A percentile compares a stretch with the other conserved stretches of the same genome.
These are phyloP conservation scores for Blastocystis sp. DNA, from an alignment of 352 stramenopile species.

Conservation along the genomic window DNA sequence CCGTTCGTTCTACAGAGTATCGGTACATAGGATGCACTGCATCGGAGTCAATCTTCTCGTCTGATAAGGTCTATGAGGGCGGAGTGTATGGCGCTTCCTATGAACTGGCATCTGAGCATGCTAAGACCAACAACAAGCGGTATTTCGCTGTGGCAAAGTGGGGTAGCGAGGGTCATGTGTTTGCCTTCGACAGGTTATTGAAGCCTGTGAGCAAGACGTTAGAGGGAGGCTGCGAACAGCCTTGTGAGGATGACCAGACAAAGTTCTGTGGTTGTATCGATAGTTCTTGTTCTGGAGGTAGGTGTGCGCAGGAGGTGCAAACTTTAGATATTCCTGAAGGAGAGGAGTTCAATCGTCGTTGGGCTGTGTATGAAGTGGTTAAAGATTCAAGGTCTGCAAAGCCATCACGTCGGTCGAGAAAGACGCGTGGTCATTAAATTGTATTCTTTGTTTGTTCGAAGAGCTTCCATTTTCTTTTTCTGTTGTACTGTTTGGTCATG, in stretches of 20 bases:
- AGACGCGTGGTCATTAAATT: background rate
- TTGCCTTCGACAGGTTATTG: conserved; percentile 76
- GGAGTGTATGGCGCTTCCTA: conserved; percentile 80
- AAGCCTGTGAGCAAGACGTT: conserved; percentile 69
- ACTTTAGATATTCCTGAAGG: conserved; percentile 68
- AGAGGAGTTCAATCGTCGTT: conserved; percentile 81
- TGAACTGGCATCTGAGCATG: conserved; percentile 78
- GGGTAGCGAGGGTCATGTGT: conserved; percentile 76
- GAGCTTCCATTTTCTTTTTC: background rate
- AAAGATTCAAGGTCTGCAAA: background rate
- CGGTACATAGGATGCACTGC: conserved; percentile 76
- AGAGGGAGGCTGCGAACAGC: conserved; percentile 75
- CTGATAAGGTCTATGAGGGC: conserved; percentile 79
- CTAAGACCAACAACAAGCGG: conserved; percentile 74
- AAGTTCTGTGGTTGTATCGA: conserved; percentile 80
- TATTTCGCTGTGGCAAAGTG: conserved; percentile 80
- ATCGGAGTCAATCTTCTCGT: conserved; percentile 75
- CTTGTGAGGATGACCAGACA: conserved; percentile 73
- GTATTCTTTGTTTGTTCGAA: background rate
- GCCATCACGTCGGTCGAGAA: background rate
- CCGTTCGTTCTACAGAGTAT: background rate
- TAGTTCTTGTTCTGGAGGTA: conserved; percentile 73
- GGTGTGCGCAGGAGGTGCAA: conserved; percentile 33
- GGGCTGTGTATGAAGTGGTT: conserved; percentile 76
- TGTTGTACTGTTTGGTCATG: background rate